Evolutionary conservation across 495 filamentous ascomycete genomes (phyloP).

Genomic region (Aspergillus ostianus): DNA sequence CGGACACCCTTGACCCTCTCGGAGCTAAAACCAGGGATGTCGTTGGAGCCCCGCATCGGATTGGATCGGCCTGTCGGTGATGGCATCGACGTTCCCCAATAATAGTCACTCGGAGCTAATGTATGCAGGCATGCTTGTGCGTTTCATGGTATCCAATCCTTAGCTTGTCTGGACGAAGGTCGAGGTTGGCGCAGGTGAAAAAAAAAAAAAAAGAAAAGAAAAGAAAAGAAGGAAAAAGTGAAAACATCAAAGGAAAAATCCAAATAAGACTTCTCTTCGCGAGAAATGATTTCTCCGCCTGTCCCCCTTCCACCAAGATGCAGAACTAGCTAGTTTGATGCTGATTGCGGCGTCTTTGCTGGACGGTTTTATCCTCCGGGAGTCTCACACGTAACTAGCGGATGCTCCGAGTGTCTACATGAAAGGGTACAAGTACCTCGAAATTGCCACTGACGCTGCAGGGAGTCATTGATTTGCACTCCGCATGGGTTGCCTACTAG

Average conservation of each 20-base stretch:
- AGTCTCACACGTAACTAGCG: background rate
- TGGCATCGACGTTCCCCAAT: conserved; percentile 4
- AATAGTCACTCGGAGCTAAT: conserved; percentile 13
- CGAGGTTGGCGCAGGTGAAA: no score
- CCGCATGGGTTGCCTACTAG: background rate
- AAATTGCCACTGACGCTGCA: background rate
- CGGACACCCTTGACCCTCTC: background rate
- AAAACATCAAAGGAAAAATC: background rate
- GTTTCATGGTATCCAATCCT: conserved; percentile 22
- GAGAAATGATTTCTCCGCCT: no score
- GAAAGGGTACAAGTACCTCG: background rate
- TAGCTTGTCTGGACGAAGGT: conserved; percentile 9
- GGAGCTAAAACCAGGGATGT: background rate
- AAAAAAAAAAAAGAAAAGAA: background rate
- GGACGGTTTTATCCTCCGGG: background rate
- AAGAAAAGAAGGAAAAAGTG: no score
- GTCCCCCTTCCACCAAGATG: background rate
- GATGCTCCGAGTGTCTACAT: background rate
- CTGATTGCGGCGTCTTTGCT: background rate
- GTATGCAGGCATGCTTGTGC: conserved; percentile 18
- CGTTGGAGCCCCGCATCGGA: conserved; percentile 19
- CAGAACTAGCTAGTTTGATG: background rate
- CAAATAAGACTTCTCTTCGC: no score
- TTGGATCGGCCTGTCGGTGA: conserved; percentile 3
- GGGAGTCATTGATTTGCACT: background rate